A percentile compares a stretch with the other conserved stretches of the same genome.
Evolutionary conservation across 257 asterid species (phyloP).

Genomic region (Eustoma russellianum): DNA sequence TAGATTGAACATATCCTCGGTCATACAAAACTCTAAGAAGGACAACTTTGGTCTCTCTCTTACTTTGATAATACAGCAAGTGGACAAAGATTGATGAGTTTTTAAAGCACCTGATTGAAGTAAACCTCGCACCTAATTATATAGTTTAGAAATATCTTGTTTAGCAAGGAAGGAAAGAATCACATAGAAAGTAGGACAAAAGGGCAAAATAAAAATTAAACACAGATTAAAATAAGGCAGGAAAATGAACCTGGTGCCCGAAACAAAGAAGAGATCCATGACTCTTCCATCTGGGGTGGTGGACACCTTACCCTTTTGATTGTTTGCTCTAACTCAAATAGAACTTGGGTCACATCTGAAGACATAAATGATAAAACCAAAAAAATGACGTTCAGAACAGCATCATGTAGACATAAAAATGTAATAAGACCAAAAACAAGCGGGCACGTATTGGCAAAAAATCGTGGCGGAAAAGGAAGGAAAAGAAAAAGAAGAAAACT

Average conservation of each 20-base stretch:
- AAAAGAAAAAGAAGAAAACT: background rate
- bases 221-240: too few species aligned
- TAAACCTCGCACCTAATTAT: too few species aligned
- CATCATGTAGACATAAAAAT: background rate
- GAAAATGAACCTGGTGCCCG: conserved; percentile 46
- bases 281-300: conserved; percentile 71
- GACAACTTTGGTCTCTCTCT: too few species aligned
- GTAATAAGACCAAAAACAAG: background rate
- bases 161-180: too few species aligned
- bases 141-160: too few species aligned
- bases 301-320: conserved; percentile 58
- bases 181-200: too few species aligned
- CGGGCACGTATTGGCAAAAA: conserved; percentile 3
- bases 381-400: background rate
- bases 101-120: too few species aligned
- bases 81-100: too few species aligned
- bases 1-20: conserved; percentile 36
- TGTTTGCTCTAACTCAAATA: conserved; percentile 55
- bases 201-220: too few species aligned
- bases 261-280: conserved; percentile 65
- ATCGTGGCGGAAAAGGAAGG: background rate
- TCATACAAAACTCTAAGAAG: too few species aligned
- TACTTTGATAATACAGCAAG: too few species aligned
- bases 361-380: background rate
- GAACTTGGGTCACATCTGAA: conserved; percentile 65